Percentiles rank a stretch among this genome's conserved stretches.
Conservation (phyloP, 2,329 filamentous ascomycete genomes). For the Colletotrichum sp. region DNA sequence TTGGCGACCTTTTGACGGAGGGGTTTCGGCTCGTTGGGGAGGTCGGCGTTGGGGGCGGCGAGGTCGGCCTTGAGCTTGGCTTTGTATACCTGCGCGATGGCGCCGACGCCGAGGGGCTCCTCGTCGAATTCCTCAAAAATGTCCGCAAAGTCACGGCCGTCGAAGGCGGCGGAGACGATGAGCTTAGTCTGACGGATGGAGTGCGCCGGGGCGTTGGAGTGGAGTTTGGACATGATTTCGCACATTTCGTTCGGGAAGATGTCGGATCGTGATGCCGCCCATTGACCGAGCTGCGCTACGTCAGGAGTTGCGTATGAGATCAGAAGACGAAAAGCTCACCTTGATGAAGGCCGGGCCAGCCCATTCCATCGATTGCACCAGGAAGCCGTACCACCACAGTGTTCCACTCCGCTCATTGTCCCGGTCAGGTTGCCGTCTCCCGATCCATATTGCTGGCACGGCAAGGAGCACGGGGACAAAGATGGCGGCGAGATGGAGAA, state of each 20-base stretch:
- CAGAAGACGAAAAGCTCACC: slow-evolving; percentile 48
- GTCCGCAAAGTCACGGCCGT: slow-evolving; percentile 79
- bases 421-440: slow-evolving; percentile 63
- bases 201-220: slow-evolving; percentile 94
- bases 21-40: slow-evolving; percentile 50
- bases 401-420: slow-evolving; percentile 83
- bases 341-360: slow-evolving; percentile 98
- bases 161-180: slow-evolving; percentile 83
- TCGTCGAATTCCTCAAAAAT: slow-evolving; percentile 98
- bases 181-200: slow-evolving; percentile 79
- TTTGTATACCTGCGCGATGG: slow-evolving; percentile 97
- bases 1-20: slow-evolving; percentile 74
- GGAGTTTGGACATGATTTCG: slow-evolving; percentile 89
- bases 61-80: slow-evolving; percentile 87
- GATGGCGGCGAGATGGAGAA: slow-evolving; percentile 84
- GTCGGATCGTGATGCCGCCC: slow-evolving; percentile 94
- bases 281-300: slow-evolving; percentile 79
- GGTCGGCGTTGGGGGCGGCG: slow-evolving; percentile 65
- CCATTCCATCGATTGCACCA: slow-evolving; percentile 89
- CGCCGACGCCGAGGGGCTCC: slow-evolving; percentile 87
- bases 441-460: slow-evolving; percentile 83
- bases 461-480: slow-evolving; percentile 89
- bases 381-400: slow-evolving; percentile 91
- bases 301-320: not conserved
- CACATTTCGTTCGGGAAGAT: slow-evolving; percentile 96